phyloP scores from a whole-genome alignment of 1,284 basidiomycete genomes.

The Ceratobasidium sp. region DNA sequence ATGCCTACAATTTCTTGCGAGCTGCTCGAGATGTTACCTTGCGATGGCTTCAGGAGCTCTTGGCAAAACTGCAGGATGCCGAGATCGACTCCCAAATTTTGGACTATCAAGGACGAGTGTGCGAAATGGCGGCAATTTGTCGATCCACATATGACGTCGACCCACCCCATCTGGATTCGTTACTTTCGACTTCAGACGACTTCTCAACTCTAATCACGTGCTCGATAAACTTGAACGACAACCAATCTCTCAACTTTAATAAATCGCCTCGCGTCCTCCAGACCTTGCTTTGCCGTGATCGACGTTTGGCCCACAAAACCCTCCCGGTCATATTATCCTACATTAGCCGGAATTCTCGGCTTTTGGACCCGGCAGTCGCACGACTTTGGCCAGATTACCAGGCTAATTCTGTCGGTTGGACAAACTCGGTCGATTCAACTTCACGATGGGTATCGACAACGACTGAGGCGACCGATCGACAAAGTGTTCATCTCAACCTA shows the following conservation, averaged over 20 bases:
- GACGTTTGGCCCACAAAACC: constrained; percentile 17
- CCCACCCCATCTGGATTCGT: neutral
- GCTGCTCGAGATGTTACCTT: constrained; percentile 14
- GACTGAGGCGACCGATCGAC: constrained; percentile 4
- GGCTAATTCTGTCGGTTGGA: constrained; percentile 1
- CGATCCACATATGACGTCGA: constrained; percentile 49
- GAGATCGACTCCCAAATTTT: constrained; percentile 7
- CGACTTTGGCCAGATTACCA: constrained; percentile 1
- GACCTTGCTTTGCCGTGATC: constrained; percentile 22
- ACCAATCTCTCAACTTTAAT: constrained; percentile 29
- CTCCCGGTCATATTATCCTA: constrained; percentile 6
- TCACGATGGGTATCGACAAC: constrained; percentile 37
- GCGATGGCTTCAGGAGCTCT: constrained; percentile 10
- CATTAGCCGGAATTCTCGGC: neutral
- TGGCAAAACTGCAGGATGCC: neutral
- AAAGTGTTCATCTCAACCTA: constrained; percentile 44
- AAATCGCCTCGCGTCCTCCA: constrained; percentile 7
- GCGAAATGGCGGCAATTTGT: constrained; percentile 47
- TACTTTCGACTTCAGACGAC: constrained; percentile 34
- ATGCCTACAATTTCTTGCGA: constrained; percentile 10
- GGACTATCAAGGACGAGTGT: constrained; percentile 32
- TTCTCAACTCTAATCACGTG: constrained; percentile 42
- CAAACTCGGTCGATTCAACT: neutral
- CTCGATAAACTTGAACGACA: constrained; percentile 43
- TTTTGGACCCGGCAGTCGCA: constrained; percentile 1